Evolutionary conservation across 495 filamentous ascomycete species (phyloP), one percentile per base, ranked within the genome.

Genomic region (Annulohypoxylon nitens): DNA sequence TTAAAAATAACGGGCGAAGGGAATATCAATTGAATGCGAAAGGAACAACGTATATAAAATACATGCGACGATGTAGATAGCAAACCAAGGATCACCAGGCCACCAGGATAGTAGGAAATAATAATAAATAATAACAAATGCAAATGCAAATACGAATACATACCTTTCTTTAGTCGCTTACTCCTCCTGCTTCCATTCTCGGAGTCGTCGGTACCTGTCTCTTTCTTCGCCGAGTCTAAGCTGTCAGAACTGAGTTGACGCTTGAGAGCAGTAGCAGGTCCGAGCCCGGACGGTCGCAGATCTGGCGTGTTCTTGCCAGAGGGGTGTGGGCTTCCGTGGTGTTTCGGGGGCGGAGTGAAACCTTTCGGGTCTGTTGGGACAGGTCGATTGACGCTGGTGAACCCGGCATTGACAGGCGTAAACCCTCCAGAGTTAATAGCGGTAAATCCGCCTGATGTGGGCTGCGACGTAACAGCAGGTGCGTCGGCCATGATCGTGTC

Each of bases 91-190:
- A 23, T 23, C 20, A 20, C 25, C 16, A 25, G 16, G 1, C 3
- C 20, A 23, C 3, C 34, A 7, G 14, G 37, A 48, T 25, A 54
- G 8, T 10, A 50, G 16, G 14, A 50, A 11, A 20, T 10, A 54
- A 25, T 54, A 23, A 36, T 55, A 55, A n/a, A 55, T 18, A 55
- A 14, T 18, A 23, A 23, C 20, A 30, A 30, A 30, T 30, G 26
- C 26, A 30, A 30, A 30, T 30, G 5, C 10, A 16, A 25, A 20
- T 65, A 50, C 45, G 47, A 53, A 45, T 60, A 83, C 85, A 75
- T 86, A 96, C 93, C 94, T 88, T 97, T 97, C 81, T 95, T 97
- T 8, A 97, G 82, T 39, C 96, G 88, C 83, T 99, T 98, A 79
- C 94, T 98, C 61, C 95, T 89, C 65, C 97, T 87, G 64, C 93